Conservation (phyloP, 108 stramenopile genomes). For the Cyclotella atomus region DNA sequence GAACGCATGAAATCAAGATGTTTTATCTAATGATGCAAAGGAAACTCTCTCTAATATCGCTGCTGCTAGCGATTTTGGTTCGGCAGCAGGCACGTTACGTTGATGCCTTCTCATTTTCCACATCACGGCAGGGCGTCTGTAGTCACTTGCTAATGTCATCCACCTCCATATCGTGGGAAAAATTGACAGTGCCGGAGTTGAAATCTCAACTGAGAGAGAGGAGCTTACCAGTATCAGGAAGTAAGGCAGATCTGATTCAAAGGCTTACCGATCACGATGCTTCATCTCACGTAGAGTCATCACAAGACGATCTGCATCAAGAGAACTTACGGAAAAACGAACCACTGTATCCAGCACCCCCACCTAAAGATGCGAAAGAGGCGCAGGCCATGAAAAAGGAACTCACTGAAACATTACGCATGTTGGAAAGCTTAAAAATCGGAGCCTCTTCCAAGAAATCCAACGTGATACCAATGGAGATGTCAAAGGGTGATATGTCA, state of each 20-base stretch:
- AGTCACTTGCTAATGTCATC: not conserved
- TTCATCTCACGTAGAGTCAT: slow-evolving; percentile 1
- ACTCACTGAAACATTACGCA: slow-evolving; percentile 44
- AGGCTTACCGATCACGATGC: slow-evolving; percentile 21
- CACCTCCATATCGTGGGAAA: slow-evolving; percentile 6
- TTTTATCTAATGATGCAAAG: not conserved
- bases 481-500: slow-evolving; percentile 16
- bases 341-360: slow-evolving; percentile 11
- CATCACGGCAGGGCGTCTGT: not conserved
- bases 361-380: slow-evolving; percentile 44
- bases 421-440: slow-evolving; percentile 48
- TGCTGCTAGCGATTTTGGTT: not conserved
- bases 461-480: not conserved
- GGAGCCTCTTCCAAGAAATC: not conserved
- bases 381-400: slow-evolving; percentile 39
- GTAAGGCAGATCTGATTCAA: slow-evolving; percentile 33
- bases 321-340: not conserved
- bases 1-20: too few species aligned
- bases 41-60: not conserved
- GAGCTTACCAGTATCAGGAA: slow-evolving; percentile 31
- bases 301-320: not conserved
- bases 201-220: slow-evolving; percentile 42
- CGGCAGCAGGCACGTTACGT: not conserved
- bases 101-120: not conserved
- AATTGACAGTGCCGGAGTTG: slow-evolving; percentile 35